Evolutionary conservation across 164 flowering plant species (phyloP), one percentile per base, ranked within the genome.

Genomic region (Echeveria elegans): DNA sequence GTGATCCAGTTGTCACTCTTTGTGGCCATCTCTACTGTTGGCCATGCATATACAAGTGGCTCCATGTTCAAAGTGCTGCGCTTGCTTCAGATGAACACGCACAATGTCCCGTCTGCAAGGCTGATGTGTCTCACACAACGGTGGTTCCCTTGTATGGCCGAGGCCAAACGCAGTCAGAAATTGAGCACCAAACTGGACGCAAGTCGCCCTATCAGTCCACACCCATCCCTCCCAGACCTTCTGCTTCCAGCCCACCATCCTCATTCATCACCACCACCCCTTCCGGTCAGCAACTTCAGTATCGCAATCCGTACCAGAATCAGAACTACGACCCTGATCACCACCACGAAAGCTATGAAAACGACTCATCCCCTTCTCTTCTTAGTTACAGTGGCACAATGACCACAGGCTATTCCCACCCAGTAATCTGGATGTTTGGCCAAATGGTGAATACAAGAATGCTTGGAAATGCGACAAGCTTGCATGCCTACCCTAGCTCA

Each of bases 11-110:
- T n/a, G 90, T 86, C 65, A 86, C 90, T 14, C 78, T 82, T 11
- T 86, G 90, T 50, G 90, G 90, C 30, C 90, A 86, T 66, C 85
- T 86, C 56, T 86, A 82, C 61, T 86, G 90, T 72, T 86, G 90
- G 90, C 83, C 90, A 11, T 86, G 90, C 78, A 83, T 86, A 70
- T 83, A 83, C 78, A 80, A 83, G 56, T 85, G 89, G 89, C 73
- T 83, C 24, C 77, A 78, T 63, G 71, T 75, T 61, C 87, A 82
- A 65, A 80, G 75, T 26, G 70, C 71, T 43, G 73, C 85, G 31
- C 80, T 74, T 28, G 74, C 74, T 53, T 66, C 82, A 5, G 77
- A 84, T 26, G 81, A 81, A 68, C 73, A 45, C 50, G 82, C 85
- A 29, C 79, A 79, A 37, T 85, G 89, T 73, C 89, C 88, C 2